Evolutionary conservation across 2,329 filamentous ascomycete genomes (phyloP), one percentile per base, ranked within the genome.

Genomic region (Claviceps sp.): DNA sequence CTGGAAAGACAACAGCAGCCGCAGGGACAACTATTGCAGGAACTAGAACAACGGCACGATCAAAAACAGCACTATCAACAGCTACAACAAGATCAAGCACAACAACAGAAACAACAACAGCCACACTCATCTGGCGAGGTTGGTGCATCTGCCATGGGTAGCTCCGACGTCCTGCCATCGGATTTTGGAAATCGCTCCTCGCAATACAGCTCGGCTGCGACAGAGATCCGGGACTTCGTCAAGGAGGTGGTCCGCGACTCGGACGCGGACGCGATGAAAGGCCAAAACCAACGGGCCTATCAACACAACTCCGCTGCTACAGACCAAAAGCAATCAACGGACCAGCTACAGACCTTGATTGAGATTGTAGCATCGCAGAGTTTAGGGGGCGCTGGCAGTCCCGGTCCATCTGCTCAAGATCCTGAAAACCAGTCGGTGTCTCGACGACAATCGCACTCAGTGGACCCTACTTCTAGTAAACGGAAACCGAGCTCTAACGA

Each of bases 91-190:
- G 26, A 29, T 3, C 26, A 29, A 29, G 26, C 26, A 29, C 26
- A 29, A 29, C 26, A 14, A 26, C 67, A 65, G 5, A 65, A 62
- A 3, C 70, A 65, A 3, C 69, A 62, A 2, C 26, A 45, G 26
- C 70, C 65, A 3, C 69, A 70, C 9, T 63, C 80, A 2, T 80
- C 79, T 60, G 78, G 78, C 2, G 78, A 80, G 54, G 73, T 81
- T 5, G 72, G 72, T 17, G 65, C 66, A 17, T 80, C 77, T 4
- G 76, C 72, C 0, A 64, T 79, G 17, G 74, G 74, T 13, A 79
- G 73, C 59, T 76, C 75, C 7, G 77, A 75, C 5, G 73, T 64
- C 9, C 71, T 80, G 40, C 66, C 70, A 0, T 68, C 71, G 48
- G 67, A 72, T 29, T 70, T 69, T 11, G 64, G 79, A 9, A 77